A percentile compares a stretch with the other conserved stretches of the same genome.
Evolutionary conservation across 176 grass and related monocot species (phyloP).

Genomic region (Lolium perenne): DNA sequence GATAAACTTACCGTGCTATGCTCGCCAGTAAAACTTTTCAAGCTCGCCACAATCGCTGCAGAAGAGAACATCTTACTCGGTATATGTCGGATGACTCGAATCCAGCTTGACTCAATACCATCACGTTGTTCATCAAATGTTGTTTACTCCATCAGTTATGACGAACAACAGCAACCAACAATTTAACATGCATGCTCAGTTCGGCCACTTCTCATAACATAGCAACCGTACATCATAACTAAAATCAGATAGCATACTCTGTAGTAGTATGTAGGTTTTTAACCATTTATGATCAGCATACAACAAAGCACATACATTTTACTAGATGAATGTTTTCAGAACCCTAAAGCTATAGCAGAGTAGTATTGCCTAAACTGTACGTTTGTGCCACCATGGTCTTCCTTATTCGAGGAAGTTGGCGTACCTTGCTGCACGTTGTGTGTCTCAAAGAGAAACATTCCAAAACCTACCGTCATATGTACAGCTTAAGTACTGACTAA

Average conservation of each 20-base stretch:
- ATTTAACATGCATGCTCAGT: background rate
- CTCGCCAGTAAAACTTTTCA: no score
- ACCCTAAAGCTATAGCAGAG: background rate
- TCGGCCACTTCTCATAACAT: background rate
- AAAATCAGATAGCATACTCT: background rate
- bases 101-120: background rate
- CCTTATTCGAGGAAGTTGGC: constrained; percentile 40
- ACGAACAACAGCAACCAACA: background rate
- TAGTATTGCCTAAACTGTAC: constrained; percentile 40
- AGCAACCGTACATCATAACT: background rate
- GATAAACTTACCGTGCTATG: no score
- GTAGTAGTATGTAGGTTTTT: background rate
- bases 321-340: background rate
- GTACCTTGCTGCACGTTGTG: background rate
- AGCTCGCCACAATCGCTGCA: no score
- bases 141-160: background rate
- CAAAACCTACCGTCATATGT: constrained; percentile 48
- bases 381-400: constrained; percentile 21
- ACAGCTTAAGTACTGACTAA: constrained; percentile 35
- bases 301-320: constrained; percentile 24
- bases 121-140: background rate
- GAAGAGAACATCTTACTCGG: background rate
- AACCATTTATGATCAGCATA: constrained; percentile 31
- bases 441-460: constrained; percentile 1
- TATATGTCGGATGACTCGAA: background rate